Evolutionary conservation across 305 asterid genomes (phyloP), one percentile per base, ranked within the genome.

Genomic region (Solanum hybrid): DNA sequence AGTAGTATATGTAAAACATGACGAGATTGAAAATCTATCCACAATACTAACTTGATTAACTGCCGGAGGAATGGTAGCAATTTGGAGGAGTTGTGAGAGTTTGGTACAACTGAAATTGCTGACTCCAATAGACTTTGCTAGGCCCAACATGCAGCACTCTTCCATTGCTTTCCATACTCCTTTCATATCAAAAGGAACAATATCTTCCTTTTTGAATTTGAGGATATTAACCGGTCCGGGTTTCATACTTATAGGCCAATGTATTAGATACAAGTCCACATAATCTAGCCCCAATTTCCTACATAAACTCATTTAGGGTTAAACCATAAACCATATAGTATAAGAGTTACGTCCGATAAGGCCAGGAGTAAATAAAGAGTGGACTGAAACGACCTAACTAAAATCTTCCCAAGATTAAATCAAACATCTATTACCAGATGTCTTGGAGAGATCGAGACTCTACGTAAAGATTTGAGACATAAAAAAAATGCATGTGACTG

Each of bases 91-190:
- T 16, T 87, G 78, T 2, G 92, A 87, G 46, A 91, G 91, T 40
- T 92, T 92, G 40, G 88, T 90, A 71, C 91, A 91, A 66, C 92
- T 90, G 72, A 90, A 94, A 37, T 94, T 94, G 92, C 94, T 91
- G 22, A 93, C 93, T 34, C 95, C 95, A 51, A 94, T 90, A 26
- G 95, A 94, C 87, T 93, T 93, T 17, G 93, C 87, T 34, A 92
- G 72, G 1, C 95, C 94, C 85, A 92, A 34, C 22, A 37, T 90
- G 26, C 73, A 66, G 89, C 95, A 94, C 12, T 89, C 90, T 84
- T 73, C 37, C 79, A 73, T 73, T 0, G n/a, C 79, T 29, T 27
- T 1, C 79, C 36, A 72, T 72, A 72, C 93, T 93, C 94, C 92
- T 35, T 88, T 90, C 10, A 92, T 85, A 16, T 94, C 95, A 78